phyloP scores from a whole-genome alignment of 2,329 filamentous ascomycete genomes.

The Claviceps spartinae region DNA sequence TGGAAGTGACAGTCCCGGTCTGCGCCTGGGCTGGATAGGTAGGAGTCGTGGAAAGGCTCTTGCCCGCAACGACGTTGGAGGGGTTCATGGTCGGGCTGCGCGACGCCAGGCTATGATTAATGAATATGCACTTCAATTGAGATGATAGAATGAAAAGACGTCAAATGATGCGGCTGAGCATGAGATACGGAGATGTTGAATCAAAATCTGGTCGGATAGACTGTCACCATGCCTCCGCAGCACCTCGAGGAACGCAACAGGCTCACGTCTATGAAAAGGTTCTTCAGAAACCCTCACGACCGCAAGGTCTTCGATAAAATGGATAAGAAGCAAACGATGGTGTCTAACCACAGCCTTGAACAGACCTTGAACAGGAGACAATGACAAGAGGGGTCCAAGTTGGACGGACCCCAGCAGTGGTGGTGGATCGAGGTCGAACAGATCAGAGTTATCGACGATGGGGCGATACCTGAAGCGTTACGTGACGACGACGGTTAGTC shows the following conservation, averaged over 20 bases:
- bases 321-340: neutral
- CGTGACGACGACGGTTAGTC: neutral
- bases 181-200: neutral
- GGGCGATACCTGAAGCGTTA: too few species aligned
- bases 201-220: neutral
- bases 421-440: slow-evolving; percentile 4
- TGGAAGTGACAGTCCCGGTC: slow-evolving; percentile 28
- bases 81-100: slow-evolving; percentile 19
- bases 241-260: neutral
- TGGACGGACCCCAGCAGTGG: slow-evolving; percentile 8
- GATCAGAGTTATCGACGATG: neutral
- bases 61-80: slow-evolving; percentile 27
- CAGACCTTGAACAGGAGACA: neutral
- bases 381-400: slow-evolving; percentile 6
- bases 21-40: slow-evolving; percentile 28
- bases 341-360: neutral
- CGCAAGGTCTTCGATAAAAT: too few species aligned
- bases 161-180: neutral
- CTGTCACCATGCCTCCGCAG: slow-evolving; percentile 2
- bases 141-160: neutral
- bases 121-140: too few species aligned
- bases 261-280: neutral
- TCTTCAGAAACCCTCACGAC: neutral
- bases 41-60: slow-evolving; percentile 34
- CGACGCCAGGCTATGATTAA: neutral